Conservation (phyloP, 331 rosid species). For the Dryas integrifolia region DNA sequence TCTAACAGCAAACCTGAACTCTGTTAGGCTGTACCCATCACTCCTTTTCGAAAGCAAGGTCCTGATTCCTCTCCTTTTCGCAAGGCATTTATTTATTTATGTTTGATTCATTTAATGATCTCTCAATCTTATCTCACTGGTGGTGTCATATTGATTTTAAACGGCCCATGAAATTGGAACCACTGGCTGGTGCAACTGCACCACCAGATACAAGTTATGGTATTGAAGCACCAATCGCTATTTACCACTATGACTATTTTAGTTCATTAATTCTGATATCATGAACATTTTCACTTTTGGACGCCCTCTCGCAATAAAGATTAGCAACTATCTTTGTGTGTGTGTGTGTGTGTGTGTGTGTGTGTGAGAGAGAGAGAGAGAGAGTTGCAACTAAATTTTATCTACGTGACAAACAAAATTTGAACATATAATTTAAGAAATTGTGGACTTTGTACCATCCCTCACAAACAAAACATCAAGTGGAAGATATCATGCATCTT, state of each 20-base stretch:
- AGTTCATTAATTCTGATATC: not conserved
- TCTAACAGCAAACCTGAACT: conserved; percentile 30
- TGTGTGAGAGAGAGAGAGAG: not conserved
- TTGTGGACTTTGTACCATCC: not conserved
- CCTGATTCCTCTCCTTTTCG: not conserved
- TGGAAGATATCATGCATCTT: conserved; percentile 79
- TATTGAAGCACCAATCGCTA: not conserved
- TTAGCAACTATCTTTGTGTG: too few species aligned
- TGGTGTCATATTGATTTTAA: not conserved
- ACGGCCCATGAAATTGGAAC: not conserved
- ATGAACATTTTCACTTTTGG: not conserved
- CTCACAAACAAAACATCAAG: conserved; percentile 64
- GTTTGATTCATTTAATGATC: not conserved
- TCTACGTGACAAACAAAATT: conserved; percentile 1
- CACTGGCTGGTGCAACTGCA: not conserved
- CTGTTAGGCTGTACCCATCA: conserved; percentile 28
- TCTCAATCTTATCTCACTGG: not conserved
- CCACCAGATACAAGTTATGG: not conserved
- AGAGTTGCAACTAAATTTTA: not conserved
- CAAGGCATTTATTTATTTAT: not conserved
- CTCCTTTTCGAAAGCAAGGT: not conserved
- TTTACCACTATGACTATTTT: not conserved
- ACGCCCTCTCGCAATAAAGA: too few species aligned
- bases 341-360: too few species aligned
- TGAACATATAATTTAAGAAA: not conserved